A percentile compares a stretch with the other conserved stretches of the same genome.
phyloP scores from a whole-genome alignment of 1,284 basidiomycete genomes.

The Irpex rosettiformis region DNA sequence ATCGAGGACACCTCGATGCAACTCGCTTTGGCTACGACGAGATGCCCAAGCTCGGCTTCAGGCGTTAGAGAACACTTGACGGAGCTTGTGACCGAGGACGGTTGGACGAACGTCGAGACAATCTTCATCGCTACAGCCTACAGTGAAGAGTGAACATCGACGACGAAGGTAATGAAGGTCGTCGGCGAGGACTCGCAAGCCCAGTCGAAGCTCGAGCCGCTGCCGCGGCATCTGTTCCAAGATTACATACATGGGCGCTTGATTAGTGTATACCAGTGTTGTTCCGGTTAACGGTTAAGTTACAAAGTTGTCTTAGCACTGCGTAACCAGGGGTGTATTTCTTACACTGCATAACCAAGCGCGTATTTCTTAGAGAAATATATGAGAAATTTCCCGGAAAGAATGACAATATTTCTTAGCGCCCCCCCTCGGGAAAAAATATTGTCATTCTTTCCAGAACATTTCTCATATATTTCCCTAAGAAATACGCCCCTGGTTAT shows the following conservation, averaged over 20 bases:
- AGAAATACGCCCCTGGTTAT: too few species aligned
- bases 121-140: constrained; percentile 49
- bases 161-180: background rate
- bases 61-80: constrained; percentile 51
- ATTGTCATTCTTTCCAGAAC: too few species aligned
- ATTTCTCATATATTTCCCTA: too few species aligned
- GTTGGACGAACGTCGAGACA: constrained; percentile 62
- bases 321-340: too few species aligned
- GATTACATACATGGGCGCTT: background rate
- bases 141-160: background rate
- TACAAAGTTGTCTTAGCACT: too few species aligned
- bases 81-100: constrained; percentile 62
- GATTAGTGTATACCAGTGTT: background rate
- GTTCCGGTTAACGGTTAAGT: too few species aligned
- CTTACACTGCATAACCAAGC: too few species aligned
- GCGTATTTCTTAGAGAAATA: too few species aligned
- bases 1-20: constrained; percentile 64
- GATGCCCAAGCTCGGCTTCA: constrained; percentile 46
- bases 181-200: background rate
- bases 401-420: too few species aligned
- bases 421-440: too few species aligned
- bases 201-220: background rate
- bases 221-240: background rate
- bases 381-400: too few species aligned
- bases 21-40: constrained; percentile 64